A percentile compares a stretch with the other conserved stretches of the same genome.
Evolutionary conservation across 441 rosid genomes (phyloP).

Genomic region (Corymbia calophylla): DNA sequence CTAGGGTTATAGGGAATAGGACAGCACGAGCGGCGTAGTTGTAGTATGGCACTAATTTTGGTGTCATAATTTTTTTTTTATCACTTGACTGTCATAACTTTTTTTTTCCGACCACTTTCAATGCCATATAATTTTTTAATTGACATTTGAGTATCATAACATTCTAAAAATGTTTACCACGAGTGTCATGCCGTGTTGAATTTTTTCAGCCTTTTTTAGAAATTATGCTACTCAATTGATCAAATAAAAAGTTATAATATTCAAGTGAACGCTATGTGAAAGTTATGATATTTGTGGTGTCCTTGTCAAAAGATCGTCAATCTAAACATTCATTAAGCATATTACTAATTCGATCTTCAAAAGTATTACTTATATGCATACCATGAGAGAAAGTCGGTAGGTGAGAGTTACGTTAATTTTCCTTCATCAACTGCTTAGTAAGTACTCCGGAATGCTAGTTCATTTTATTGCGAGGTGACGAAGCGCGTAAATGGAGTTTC

Average conservation of each 20-base stretch:
- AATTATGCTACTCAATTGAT: not conserved
- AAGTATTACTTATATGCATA: not conserved
- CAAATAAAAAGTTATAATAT: fast-evolving
- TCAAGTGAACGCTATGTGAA: not conserved
- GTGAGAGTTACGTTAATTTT: not conserved
- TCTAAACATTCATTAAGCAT: not conserved
- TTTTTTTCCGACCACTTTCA: not conserved
- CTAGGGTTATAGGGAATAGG: not conserved
- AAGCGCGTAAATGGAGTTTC: not conserved
- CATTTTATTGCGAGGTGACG: not conserved
- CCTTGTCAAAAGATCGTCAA: not conserved
- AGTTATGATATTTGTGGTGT: not conserved
- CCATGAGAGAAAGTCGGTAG: not conserved
- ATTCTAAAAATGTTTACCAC: not conserved
- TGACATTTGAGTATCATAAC: not conserved
- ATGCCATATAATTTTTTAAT: not conserved
- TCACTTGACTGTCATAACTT: not conserved
- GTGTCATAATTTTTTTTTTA: not conserved
- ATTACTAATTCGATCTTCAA: not conserved
- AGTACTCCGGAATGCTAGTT: not conserved
- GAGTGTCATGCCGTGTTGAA: not conserved
- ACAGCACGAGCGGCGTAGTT: fast-evolving
- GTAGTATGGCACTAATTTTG: fast-evolving
- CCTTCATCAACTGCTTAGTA: not conserved
- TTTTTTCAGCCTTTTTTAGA: not conserved